These are phyloP conservation scores for Alternaria gaisen DNA, from an alignment of 2,329 filamentous ascomycete genomes.

Conservation along the genomic window DNA sequence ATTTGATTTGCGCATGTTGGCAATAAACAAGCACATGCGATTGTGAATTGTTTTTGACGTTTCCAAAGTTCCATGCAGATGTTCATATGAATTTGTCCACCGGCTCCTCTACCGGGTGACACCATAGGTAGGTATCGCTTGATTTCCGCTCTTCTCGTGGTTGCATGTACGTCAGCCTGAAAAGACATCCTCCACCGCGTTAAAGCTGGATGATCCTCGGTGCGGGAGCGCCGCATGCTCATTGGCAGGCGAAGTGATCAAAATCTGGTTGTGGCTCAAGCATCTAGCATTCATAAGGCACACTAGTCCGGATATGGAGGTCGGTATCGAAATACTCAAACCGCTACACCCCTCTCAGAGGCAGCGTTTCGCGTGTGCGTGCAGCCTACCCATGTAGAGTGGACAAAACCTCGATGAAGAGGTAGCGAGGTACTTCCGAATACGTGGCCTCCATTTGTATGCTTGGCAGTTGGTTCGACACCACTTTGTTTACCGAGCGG, in stretches of 20 bases:
- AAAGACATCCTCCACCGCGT: neutral
- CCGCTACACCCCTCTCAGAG: neutral
- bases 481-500: neutral
- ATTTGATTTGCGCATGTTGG: slow-evolving; percentile 9
- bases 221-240: neutral
- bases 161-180: neutral
- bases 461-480: neutral
- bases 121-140: neutral
- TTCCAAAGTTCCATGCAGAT: slow-evolving; percentile 4
- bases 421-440: neutral
- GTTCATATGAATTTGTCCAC: neutral
- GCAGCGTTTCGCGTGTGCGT: neutral
- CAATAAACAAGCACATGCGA: slow-evolving; percentile 1
- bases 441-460: neutral
- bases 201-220: slow-evolving; percentile 1
- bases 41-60: neutral
- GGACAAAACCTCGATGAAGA: neutral
- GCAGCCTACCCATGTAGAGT: neutral
- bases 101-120: neutral
- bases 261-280: slow-evolving; percentile 4
- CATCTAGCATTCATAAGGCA: neutral
- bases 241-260: slow-evolving; percentile 1
- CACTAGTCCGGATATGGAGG: neutral
- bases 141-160: neutral
- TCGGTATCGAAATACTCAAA: neutral